These are phyloP conservation scores for Limtongia smithiae DNA, from an alignment of 805 yeast species.

Conservation along the genomic window DNA sequence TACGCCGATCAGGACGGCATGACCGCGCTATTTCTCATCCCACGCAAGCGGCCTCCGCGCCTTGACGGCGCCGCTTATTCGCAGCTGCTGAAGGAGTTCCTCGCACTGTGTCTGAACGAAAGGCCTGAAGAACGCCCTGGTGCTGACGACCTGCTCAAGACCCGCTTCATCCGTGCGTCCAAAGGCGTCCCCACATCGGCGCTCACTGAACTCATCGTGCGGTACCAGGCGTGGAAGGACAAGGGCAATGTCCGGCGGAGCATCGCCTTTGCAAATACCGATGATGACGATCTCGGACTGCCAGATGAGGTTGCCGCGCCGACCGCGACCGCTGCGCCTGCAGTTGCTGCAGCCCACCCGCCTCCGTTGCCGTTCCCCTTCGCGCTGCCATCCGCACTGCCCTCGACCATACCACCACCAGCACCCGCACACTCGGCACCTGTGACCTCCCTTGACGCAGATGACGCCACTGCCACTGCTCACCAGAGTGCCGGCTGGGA, in stretches of 20 bases:
- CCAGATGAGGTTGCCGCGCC: too few species aligned
- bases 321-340: too few species aligned
- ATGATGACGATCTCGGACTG: not conserved
- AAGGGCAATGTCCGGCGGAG: slow-evolving; percentile 48
- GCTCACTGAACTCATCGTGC: slow-evolving; percentile 67
- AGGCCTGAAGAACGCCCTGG: slow-evolving; percentile 81
- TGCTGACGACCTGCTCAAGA: slow-evolving; percentile 78
- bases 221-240: slow-evolving; percentile 54
- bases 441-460: too few species aligned
- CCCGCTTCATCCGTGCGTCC: slow-evolving; percentile 65
- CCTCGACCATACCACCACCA: too few species aligned
- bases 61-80: slow-evolving; percentile 86
- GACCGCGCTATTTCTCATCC: slow-evolving; percentile 90
- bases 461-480: too few species aligned
- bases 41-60: slow-evolving; percentile 91
- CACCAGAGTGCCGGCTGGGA: too few species aligned
- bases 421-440: too few species aligned
- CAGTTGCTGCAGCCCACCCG: too few species aligned
- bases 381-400: too few species aligned
- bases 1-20: slow-evolving; percentile 92
- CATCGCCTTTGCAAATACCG: slow-evolving; percentile 37
- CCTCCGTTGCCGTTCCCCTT: too few species aligned
- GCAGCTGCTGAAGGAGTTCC: slow-evolving; percentile 70
- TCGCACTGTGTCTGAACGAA: slow-evolving; percentile 91
- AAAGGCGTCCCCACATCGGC: slow-evolving; percentile 56